Evolutionary conservation across 1,139 yeast genomes (phyloP), one percentile per base, ranked within the genome.

Genomic region (Suhomyces ambrosiae): DNA sequence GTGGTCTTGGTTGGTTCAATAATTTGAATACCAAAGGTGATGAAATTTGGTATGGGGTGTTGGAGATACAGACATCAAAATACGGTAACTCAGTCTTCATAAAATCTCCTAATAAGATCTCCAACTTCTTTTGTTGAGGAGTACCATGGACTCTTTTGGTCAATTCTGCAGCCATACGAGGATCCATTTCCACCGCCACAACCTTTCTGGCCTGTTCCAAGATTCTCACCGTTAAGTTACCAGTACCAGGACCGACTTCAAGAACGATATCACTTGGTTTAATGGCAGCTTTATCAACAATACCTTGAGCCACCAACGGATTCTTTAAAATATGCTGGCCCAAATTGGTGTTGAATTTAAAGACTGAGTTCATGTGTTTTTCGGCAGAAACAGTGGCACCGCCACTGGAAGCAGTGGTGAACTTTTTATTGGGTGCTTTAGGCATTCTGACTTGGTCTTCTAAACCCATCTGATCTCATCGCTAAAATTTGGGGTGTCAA

Each of bases 241-340:
- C 99, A 0, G 99, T 92, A 79, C 99, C 99, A 1, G 99, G 98
- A 55, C 99, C 99, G 38, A 92, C 97, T 69, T 92, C 99, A 32
- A 92, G 71, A 3, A 92, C 97, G 6, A 80, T 79, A 56, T 92
- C 99, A 29, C 95, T 84, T 2, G 97, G 97, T 53, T 81, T 85
- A 45, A 92, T 84, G 29, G 80, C 86, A 2, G 98, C 97, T 58
- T 94, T 94, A 61, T 92, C 98, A 23, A 92, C 98, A 56, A 92
- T 92, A 9, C 97, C 97, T 61, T 92, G 97, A 3, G 98, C 97
- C 22, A 94, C 95, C 37, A 89, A 71, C 2, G 99, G 99, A 60
- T 92, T 92, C 58, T 92, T 92, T 58, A 92, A 74, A 51, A 92
- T 89, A 72, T 92, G 99, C 69, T 92, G 99, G 46, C 99, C 99